Evolutionary conservation across 1,139 yeast genomes (phyloP).

Genomic region (Kodamaea sp.): DNA sequence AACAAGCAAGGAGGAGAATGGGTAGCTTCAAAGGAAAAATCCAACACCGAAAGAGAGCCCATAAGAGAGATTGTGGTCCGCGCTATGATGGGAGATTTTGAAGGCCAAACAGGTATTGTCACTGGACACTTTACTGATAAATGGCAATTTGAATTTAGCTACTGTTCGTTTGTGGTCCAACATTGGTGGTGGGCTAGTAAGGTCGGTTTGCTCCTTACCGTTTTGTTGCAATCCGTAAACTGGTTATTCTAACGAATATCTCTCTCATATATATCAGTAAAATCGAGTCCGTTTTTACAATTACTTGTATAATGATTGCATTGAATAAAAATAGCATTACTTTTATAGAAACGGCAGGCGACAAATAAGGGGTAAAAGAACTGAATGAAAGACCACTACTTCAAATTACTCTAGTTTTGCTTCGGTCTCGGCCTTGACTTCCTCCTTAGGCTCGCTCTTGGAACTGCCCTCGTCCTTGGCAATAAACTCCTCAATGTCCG

Average conservation of each 20-base stretch:
- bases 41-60: slow-evolving; percentile 28
- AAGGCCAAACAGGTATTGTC: slow-evolving; percentile 84
- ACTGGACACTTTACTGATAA: slow-evolving; percentile 59
- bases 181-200: slow-evolving; percentile 96
- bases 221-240: slow-evolving; percentile 38
- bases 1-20: slow-evolving; percentile 49
- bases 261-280: no score
- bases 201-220: slow-evolving; percentile 48
- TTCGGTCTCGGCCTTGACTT: slow-evolving; percentile 4
- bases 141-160: slow-evolving; percentile 70
- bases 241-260: no score
- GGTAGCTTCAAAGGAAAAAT: slow-evolving; percentile 53
- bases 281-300: no score
- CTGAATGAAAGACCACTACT: background rate
- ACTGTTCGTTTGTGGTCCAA: slow-evolving; percentile 85
- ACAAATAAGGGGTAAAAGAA: background rate
- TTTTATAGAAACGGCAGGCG: background rate
- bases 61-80: slow-evolving; percentile 82
- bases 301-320: no score
- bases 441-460: slow-evolving; percentile 1
- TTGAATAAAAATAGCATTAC: background rate
- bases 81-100: slow-evolving; percentile 95
- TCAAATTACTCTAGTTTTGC: background rate
- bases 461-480: slow-evolving; percentile 12
- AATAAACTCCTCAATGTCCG: slow-evolving; percentile 46